Percentiles rank a stretch among this genome's conserved stretches.
phyloP scores from a whole-genome alignment of 1,139 yeast species.

The Candida neerlandica region DNA sequence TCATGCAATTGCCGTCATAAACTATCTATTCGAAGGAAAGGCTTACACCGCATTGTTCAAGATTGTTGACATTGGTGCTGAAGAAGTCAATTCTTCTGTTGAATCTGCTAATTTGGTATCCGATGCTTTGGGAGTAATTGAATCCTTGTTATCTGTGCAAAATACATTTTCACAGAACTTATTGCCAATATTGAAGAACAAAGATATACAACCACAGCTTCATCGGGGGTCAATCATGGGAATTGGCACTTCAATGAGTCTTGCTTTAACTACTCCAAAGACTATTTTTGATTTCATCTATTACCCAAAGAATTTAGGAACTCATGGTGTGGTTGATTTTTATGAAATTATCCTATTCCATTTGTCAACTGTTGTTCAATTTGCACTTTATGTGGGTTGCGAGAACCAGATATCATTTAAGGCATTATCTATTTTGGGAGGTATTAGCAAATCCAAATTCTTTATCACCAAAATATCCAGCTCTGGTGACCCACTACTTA shows the following conservation, averaged over 20 bases:
- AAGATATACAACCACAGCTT: slow-evolving; percentile 13
- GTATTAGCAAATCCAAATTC: slow-evolving; percentile 51
- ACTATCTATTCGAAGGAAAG: slow-evolving; percentile 60
- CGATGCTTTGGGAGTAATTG: slow-evolving; percentile 44
- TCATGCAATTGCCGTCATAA: slow-evolving; percentile 69
- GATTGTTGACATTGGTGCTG: slow-evolving; percentile 56
- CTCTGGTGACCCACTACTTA: slow-evolving; percentile 41
- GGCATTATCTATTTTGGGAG: slow-evolving; percentile 56
- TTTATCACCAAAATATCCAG: slow-evolving; percentile 40
- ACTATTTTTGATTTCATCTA: slow-evolving; percentile 54
- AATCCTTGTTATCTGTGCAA: slow-evolving; percentile 57
- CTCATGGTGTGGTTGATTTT: slow-evolving; percentile 65
- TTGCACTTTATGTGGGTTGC: slow-evolving; percentile 72
- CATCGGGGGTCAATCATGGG: slow-evolving; percentile 20
- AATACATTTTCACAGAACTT: slow-evolving; percentile 34
- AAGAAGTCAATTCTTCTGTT: slow-evolving; percentile 45
- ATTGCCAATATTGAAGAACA: slow-evolving; percentile 31
- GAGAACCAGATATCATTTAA: slow-evolving; percentile 52
- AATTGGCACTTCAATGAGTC: slow-evolving; percentile 31
- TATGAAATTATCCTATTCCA: slow-evolving; percentile 73
- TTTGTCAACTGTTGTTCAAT: slow-evolving; percentile 66
- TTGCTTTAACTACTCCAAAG: slow-evolving; percentile 27
- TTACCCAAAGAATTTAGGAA: slow-evolving; percentile 55
- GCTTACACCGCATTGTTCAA: slow-evolving; percentile 58
- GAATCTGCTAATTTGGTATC: slow-evolving; percentile 23